phyloP scores from a whole-genome alignment of 768 basidiomycete species.

The Lactarius psammicola region DNA sequence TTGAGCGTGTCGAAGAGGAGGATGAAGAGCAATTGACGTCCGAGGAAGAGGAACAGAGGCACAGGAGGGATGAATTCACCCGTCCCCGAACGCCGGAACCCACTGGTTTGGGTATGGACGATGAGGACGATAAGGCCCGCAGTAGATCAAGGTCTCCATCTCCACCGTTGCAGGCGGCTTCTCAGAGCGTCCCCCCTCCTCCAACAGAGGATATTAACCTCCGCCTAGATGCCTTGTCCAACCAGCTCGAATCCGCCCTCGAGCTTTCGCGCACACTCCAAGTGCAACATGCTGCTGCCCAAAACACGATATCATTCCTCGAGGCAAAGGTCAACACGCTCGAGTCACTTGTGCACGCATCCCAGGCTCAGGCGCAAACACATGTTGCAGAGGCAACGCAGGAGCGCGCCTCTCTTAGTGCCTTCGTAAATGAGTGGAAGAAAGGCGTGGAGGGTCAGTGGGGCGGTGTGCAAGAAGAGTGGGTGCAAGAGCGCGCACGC shows the following conservation, averaged over 20 bases:
- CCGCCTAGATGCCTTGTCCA: conserved; percentile 59
- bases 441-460: conserved; percentile 77
- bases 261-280: conserved; percentile 72
- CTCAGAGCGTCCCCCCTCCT: conserved; percentile 32
- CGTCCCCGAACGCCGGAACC: conserved; percentile 84
- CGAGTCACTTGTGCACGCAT: conserved; percentile 63
- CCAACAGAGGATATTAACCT: conserved; percentile 55
- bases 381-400: conserved; percentile 37
- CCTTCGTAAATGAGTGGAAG: conserved; percentile 69
- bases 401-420: conserved; percentile 51
- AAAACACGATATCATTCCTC: conserved; percentile 64
- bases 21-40: conserved; percentile 56
- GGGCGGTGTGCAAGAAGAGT: conserved; percentile 74
- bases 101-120: conserved; percentile 52
- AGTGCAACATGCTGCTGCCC: conserved; percentile 73
- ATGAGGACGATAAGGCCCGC: conserved; percentile 45
- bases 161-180: conserved; percentile 29
- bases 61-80: conserved; percentile 54
- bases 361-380: conserved; percentile 42
- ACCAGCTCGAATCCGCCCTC: conserved; percentile 74
- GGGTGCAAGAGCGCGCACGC: conserved; percentile 77
- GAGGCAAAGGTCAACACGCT: conserved; percentile 66
- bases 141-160: conserved; percentile 31
- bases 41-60: conserved; percentile 45
- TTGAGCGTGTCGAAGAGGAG: conserved; percentile 73